A percentile compares a stretch with the other conserved stretches of the same genome.
phyloP scores from a whole-genome alignment of 768 basidiomycete species.

The Tricholoma bakamatsutake region DNA sequence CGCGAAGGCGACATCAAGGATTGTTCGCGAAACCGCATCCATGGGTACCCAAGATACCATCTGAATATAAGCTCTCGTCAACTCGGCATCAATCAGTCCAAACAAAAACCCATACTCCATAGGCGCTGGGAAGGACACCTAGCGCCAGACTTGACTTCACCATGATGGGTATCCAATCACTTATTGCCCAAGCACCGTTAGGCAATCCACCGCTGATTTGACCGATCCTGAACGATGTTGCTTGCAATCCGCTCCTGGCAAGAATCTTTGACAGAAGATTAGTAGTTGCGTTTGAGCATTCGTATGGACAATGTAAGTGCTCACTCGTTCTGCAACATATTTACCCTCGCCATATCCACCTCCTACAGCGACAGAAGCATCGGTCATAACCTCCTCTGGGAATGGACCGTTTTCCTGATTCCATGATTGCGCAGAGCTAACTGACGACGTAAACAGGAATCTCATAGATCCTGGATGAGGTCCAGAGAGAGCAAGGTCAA shows the following conservation, averaged over 20 bases:
- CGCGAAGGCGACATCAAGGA: too few relatives aligned
- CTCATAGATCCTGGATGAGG: slow-evolving; percentile 21
- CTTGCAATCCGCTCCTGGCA: too few relatives aligned
- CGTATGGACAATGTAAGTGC: slow-evolving; percentile 12
- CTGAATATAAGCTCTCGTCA: slow-evolving; percentile 14
- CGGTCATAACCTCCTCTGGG: slow-evolving; percentile 28
- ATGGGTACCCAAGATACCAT: slow-evolving; percentile 14
- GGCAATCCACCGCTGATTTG: too few relatives aligned
- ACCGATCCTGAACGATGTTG: too few relatives aligned
- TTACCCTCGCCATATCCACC: slow-evolving; percentile 37
- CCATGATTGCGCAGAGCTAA: slow-evolving; percentile 32
- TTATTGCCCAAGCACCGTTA: too few relatives aligned
- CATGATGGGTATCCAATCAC: too few relatives aligned
- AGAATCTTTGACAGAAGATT: slow-evolving; percentile 17
- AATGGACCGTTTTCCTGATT: slow-evolving; percentile 21
- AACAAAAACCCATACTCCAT: slow-evolving; percentile 23
- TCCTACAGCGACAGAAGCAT: slow-evolving; percentile 29
- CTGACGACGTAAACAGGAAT: slow-evolving; percentile 36
- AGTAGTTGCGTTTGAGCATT: slow-evolving; percentile 5
- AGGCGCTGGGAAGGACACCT: slow-evolving; percentile 17
- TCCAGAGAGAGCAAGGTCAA: slow-evolving; percentile 32
- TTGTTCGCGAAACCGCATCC: too few relatives aligned
- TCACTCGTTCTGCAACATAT: slow-evolving; percentile 14
- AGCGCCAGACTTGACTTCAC: too few relatives aligned
- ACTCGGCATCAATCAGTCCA: neutral